phyloP scores from a whole-genome alignment of 23 red algal genomes.

The Gracilaria gracilis region DNA sequence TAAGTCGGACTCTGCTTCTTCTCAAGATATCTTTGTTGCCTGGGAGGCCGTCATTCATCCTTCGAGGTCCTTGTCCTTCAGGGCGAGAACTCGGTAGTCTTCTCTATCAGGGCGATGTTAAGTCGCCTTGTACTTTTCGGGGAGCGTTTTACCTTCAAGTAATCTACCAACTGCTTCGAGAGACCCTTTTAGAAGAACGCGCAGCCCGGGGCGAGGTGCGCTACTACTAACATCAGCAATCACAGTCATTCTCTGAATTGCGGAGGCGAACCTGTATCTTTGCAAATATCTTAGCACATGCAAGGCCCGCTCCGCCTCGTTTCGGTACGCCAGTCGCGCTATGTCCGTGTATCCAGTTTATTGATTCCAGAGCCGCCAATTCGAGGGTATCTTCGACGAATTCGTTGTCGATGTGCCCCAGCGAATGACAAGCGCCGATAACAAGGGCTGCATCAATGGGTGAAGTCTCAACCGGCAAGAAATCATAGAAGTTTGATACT shows the following conservation, averaged over 20 bases:
- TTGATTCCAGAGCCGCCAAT: constrained; percentile 73
- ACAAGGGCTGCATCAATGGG: constrained; percentile 78
- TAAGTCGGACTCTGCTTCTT: constrained; percentile 80
- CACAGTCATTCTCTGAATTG: constrained; percentile 96
- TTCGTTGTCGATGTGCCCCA: constrained; percentile 82
- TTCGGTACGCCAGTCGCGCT: constrained; percentile 55
- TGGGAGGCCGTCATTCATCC: constrained; percentile 47
- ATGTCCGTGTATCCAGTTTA: constrained; percentile 71
- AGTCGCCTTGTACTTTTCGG: constrained; percentile 73
- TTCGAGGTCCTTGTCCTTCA: constrained; percentile 78
- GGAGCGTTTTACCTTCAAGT: constrained; percentile 61
- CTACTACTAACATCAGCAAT: constrained; percentile 77
- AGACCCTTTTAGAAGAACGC: constrained; percentile 93
- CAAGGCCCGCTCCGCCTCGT: constrained; percentile 57
- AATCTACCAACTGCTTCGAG: constrained; percentile 84
- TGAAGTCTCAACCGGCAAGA: constrained; percentile 57
- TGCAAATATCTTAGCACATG: constrained; percentile 80
- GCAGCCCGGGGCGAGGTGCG: constrained; percentile 14
- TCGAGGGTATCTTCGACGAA: constrained; percentile 94
- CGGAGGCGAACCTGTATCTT: constrained; percentile 83
- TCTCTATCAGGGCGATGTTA: constrained; percentile 74
- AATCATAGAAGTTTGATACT: constrained; percentile 20
- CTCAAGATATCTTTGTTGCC: constrained; percentile 53
- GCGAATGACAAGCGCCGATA: constrained; percentile 92
- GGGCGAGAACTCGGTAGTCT: constrained; percentile 91